These are phyloP conservation scores for Aspergillaceae sp. DNA, from an alignment of 2,329 filamentous ascomycete genomes.

Conservation along the genomic window DNA sequence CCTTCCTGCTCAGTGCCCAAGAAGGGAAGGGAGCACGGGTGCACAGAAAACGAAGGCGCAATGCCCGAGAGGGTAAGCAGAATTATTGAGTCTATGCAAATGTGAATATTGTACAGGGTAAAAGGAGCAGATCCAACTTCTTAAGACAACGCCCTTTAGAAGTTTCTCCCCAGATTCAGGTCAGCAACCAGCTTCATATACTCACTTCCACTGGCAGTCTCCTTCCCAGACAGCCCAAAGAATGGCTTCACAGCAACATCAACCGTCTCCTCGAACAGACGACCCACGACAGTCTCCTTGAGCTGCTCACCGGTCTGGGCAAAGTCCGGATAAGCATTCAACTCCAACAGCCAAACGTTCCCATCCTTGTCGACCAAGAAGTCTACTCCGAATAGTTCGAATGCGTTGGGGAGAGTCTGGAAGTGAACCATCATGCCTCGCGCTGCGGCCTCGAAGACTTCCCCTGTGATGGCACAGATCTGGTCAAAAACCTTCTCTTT, in stretches of 20 bases:
- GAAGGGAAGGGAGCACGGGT: background rate
- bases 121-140: background rate
- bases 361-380: slow-evolving; percentile 67
- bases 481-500: slow-evolving; percentile 61
- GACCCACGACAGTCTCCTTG: slow-evolving; percentile 57
- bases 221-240: slow-evolving; percentile 42
- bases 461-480: slow-evolving; percentile 64
- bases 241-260: slow-evolving; percentile 59
- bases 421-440: slow-evolving; percentile 81
- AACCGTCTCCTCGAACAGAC: slow-evolving; percentile 68
- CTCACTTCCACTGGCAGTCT: slow-evolving; percentile 13
- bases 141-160: background rate
- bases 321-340: slow-evolving; percentile 96
- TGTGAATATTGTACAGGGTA: background rate
- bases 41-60: background rate
- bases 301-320: slow-evolving; percentile 76
- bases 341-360: slow-evolving; percentile 69
- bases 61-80: background rate
- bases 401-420: slow-evolving; percentile 76
- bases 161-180: slow-evolving; percentile 33
- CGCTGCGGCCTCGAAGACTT: slow-evolving; percentile 80
- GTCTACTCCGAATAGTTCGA: slow-evolving; percentile 87
- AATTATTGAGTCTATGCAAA: background rate
- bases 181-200: slow-evolving; percentile 33
- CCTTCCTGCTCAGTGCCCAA: background rate